Conservation (phyloP, 2,329 filamentous ascomycete species). For the Stagonosporopsis tanaceti region DNA sequence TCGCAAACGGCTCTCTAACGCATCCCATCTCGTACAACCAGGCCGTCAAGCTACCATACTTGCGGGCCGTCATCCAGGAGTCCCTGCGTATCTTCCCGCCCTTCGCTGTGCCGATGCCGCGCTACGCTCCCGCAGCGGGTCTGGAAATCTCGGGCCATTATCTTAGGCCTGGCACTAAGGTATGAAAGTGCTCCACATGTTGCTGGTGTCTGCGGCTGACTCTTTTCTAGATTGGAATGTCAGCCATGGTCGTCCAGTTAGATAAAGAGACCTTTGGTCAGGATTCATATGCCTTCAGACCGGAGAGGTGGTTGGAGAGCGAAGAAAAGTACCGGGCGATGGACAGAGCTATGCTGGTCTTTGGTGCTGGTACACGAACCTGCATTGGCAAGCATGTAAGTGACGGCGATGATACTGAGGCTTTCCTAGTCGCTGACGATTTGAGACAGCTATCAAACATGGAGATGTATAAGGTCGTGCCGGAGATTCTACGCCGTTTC, state of each 20-base stretch:
- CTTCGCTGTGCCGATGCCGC: conserved; percentile 73
- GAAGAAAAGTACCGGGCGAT: conserved; percentile 25
- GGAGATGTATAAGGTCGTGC: conserved; percentile 34
- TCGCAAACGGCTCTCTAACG: conserved; percentile 17
- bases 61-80: conserved; percentile 80
- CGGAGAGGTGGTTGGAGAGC: conserved; percentile 56
- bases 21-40: conserved; percentile 46
- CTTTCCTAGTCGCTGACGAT: neutral
- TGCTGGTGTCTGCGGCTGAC: neutral
- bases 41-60: conserved; percentile 72
- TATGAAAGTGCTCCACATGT: neutral
- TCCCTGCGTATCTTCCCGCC: conserved; percentile 78
- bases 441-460: conserved; percentile 8
- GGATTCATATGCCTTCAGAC: conserved; percentile 52
- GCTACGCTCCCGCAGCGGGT: conserved; percentile 71
- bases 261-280: conserved; percentile 51
- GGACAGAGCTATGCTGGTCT: conserved; percentile 47
- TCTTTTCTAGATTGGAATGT: neutral
- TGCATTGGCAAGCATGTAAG: conserved; percentile 44
- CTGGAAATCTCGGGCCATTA: conserved; percentile 58
- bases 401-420: neutral
- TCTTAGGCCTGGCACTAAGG: conserved; percentile 2
- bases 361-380: conserved; percentile 45
- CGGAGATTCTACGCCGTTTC: conserved; percentile 30
- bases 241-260: conserved; percentile 53